Evolutionary conservation across 163 green algal species (phyloP), one percentile per base, ranked within the genome.

Genomic region (Dunaliella salina): DNA sequence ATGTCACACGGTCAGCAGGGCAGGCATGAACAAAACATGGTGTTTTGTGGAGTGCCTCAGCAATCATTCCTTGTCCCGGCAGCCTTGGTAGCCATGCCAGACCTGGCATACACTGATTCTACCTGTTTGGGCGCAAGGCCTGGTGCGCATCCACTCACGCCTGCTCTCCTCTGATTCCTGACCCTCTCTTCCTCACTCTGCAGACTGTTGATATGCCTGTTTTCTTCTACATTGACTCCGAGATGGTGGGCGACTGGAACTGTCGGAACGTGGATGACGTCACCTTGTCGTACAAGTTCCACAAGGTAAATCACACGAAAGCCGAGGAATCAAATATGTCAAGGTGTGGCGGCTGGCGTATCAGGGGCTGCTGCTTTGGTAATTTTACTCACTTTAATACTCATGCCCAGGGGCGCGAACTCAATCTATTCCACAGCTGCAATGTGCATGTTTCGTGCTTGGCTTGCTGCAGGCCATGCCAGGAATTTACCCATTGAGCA

Each of bases 271-370:
- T 99, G 12, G 89, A 96, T 84, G 91, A 96, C 87, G 92, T 99
- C 80, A 99, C 96, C 0, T 91, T 99, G 17, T 98, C 94, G 26
- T 99, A 99, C 92, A 98, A 95, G 0, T 99, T 99, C 87, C 99
- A 98, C 92, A 96, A 96, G 86, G 94, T 97, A 35, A 33, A 25
- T 5, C 18, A 3, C 18, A 15, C 18, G 1, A 33, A 33, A 33
- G 34, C 78, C 17, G 18, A 40, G 33, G 13, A 32, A 32, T 0
- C 34, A 22, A 45, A 17, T 13, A 1, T 50, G 26, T 4, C n/a
- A 81, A 3, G 29, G 22, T 81, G 25, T 25, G 75, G 26, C n/a
- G 8, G n/a, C 1, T 40, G 0, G 1, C 20, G 75, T 34, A 40
- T 1, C 0, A 34, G 13, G 75, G 45, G 75, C 26, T 11, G 29